Conservation (phyloP, 768 basidiomycete genomes). For the Lactarius sanguifluus region DNA sequence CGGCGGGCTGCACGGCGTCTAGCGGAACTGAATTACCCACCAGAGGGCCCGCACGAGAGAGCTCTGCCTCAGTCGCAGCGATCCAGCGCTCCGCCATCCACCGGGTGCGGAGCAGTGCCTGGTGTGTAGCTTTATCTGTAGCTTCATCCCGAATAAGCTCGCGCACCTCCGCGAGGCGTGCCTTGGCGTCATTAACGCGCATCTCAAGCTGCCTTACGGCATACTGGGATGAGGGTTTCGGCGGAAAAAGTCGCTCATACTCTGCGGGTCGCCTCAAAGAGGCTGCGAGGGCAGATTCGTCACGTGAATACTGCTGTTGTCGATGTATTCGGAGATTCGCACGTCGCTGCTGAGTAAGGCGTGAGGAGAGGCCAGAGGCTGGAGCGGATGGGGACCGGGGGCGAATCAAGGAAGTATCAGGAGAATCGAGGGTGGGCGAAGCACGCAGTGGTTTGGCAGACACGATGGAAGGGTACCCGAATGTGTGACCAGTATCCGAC, state of each 20-base stretch:
- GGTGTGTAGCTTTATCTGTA: conserved; percentile 11
- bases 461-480: not conserved
- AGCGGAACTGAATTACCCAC: not conserved
- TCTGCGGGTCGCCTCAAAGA: conserved; percentile 11
- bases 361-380: not conserved
- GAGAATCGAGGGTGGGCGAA: not conserved
- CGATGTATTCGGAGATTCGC: conserved; percentile 4
- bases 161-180: conserved; percentile 24
- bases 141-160: conserved; percentile 19
- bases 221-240: conserved; percentile 18
- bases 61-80: conserved; percentile 15
- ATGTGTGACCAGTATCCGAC: conserved; percentile 4
- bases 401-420: not conserved
- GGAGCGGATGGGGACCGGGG: not conserved
- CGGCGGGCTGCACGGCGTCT: not conserved
- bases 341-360: conserved; percentile 10
- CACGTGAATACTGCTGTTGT: conserved; percentile 25
- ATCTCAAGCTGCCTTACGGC: conserved; percentile 13
- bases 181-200: conserved; percentile 17
- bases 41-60: not conserved
- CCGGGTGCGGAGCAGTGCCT: conserved; percentile 21
- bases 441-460: conserved; percentile 11
- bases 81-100: conserved; percentile 29
- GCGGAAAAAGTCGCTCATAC: conserved; percentile 16
- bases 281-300: conserved; percentile 17